phyloP scores from a whole-genome alignment of 2,329 filamentous ascomycete species.

The Apiospora sp. region DNA sequence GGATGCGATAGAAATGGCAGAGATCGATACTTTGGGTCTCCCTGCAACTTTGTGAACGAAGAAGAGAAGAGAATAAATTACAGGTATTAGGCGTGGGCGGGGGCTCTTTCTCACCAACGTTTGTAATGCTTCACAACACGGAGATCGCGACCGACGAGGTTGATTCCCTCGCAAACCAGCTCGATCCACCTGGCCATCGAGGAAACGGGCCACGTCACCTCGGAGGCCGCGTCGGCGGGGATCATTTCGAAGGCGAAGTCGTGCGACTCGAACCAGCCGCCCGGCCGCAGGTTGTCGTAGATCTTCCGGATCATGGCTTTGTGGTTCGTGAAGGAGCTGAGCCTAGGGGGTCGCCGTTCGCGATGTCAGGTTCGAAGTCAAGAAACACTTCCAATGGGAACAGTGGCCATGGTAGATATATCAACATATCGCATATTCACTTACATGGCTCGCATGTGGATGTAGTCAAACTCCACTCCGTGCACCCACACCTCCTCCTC shows the following conservation, averaged over 20 bases:
- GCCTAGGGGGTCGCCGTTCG: neutral
- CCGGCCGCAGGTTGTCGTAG: conserved; percentile 4
- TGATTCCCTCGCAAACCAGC: neutral
- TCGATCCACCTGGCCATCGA: neutral
- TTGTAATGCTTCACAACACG: neutral
- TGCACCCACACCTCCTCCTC: conserved; percentile 22
- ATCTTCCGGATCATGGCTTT: neutral
- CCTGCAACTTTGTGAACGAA: too few relatives aligned
- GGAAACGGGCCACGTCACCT: neutral
- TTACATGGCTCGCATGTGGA: conserved; percentile 21
- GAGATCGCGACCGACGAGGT: neutral
- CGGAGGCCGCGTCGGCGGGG: neutral
- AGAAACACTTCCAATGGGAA: too few relatives aligned
- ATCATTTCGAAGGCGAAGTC: neutral
- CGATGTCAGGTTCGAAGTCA: too few relatives aligned
- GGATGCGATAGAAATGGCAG: neutral
- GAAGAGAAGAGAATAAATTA: neutral
- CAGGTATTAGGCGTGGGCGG: too few relatives aligned
- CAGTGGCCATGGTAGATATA: too few relatives aligned
- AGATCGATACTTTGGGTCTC: too few relatives aligned
- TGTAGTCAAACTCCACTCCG: neutral
- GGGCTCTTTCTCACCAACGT: neutral
- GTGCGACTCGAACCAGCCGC: conserved; percentile 17
- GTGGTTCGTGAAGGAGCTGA: conserved; percentile 3
- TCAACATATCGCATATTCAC: too few relatives aligned